Evolutionary conservation across 352 stramenopile genomes (phyloP).

Genomic region (Globisporangium carolinianum): DNA sequence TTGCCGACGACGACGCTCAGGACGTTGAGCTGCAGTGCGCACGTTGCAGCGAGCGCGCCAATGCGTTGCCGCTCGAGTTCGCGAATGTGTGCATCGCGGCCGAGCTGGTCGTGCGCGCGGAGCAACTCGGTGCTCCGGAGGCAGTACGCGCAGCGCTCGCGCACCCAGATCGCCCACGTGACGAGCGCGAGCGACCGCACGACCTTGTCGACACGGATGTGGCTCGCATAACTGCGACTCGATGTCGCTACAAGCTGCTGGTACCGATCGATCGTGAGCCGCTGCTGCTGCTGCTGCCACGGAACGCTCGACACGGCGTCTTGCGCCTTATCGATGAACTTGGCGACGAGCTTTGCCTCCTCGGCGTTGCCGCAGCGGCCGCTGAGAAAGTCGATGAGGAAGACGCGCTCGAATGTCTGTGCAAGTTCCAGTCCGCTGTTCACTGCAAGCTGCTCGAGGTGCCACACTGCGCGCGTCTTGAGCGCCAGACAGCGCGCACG

Average conservation of each 20-base stretch:
- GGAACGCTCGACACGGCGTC: slow-evolving; percentile 5
- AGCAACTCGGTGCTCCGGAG: slow-evolving; percentile 14
- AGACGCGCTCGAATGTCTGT: slow-evolving; percentile 10
- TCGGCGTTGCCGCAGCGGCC: slow-evolving; percentile 4
- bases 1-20: slow-evolving; percentile 14
- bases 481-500: slow-evolving; percentile 5
- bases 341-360: slow-evolving; percentile 9
- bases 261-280: slow-evolving; percentile 1
- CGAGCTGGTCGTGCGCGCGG: neutral
- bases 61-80: slow-evolving; percentile 1
- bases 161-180: slow-evolving; percentile 31
- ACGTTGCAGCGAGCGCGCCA: slow-evolving; percentile 25
- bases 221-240: neutral
- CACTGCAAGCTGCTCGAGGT: slow-evolving; percentile 3
- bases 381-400: slow-evolving; percentile 13
- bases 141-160: slow-evolving; percentile 26
- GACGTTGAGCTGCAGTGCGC: slow-evolving; percentile 31
- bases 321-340: slow-evolving; percentile 10
- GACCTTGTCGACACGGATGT: slow-evolving; percentile 16
- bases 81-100: neutral
- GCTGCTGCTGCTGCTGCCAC: slow-evolving; percentile 6
- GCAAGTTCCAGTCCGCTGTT: slow-evolving; percentile 1
- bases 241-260: neutral
- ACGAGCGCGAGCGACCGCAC: slow-evolving; percentile 24
- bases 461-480: slow-evolving; percentile 10